Base-by-base conservation (phyloP, 164 flowering plant genomes). In the Amborella trichopoda region DNA sequence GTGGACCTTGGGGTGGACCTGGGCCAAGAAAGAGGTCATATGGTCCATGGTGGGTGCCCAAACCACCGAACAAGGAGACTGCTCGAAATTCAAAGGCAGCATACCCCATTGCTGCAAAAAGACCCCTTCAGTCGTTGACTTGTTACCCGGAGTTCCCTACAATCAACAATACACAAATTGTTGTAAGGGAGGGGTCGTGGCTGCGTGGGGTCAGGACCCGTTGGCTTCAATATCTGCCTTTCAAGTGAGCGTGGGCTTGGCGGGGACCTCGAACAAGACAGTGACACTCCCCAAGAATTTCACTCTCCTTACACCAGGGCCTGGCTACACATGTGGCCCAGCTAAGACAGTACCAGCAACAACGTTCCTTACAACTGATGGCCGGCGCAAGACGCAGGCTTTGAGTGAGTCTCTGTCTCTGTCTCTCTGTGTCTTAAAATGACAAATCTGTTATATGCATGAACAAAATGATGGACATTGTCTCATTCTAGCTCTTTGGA, bases 241-340 rank as follows among this genome's bases (percentile, higher is more conserved):
- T 50, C 80, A 76, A 57, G 68, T 79, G 14, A 74, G 82, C 28
- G 77, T 80, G 23, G 87, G 83, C 16, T 64, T 49, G 6, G 70
- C 81, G 3, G 87, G 88, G 19, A 74, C 81, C 20, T 44, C 81
- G 0, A 80, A 75, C 55, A 80, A 72, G 60, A 77, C 88, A 0
- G 79, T 77, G 3, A 77, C 66, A 56, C 55, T 77, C 8, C 88
- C 87, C 20, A 70, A 52, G 60, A 74, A 76, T 53, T 76, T 80
- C 74, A 80, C 78, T 9, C 55, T 79, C 62, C 55, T 68, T 0
- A 80, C 72, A 32, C 86, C 86, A 0, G 82, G 86, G 9, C 78
- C 73, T 13, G 86, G 86, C 3, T 79, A 79, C 59, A 71, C 82
- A 23, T 74, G 80, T 26, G 80, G 80, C 54, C 86, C 82, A 42